phyloP scores from a whole-genome alignment of 306 rosid genomes.

The Quercus robur region DNA sequence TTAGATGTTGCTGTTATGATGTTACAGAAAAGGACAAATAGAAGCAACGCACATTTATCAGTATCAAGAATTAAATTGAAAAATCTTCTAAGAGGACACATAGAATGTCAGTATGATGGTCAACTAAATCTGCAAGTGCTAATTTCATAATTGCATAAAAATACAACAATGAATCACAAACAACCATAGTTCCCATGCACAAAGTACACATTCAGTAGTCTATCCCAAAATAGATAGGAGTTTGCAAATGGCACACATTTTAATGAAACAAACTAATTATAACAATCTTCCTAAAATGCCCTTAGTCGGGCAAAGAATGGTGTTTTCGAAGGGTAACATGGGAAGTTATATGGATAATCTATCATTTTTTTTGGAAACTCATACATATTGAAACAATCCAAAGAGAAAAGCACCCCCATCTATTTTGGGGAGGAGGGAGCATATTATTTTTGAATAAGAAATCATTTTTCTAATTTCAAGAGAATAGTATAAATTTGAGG shows the following conservation, averaged over 20 bases:
- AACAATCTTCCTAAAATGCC: too few species aligned
- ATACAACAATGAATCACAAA: not conserved
- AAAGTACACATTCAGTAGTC: not conserved
- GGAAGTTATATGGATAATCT: too few species aligned
- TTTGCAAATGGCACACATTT: too few species aligned
- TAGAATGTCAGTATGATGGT: not conserved
- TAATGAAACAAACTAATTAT: too few species aligned
- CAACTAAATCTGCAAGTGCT: not conserved
- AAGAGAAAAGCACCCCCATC: too few species aligned
- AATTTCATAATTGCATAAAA: not conserved
- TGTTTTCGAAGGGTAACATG: too few species aligned
- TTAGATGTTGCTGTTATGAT: slow-evolving; percentile 4
- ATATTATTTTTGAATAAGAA: not conserved
- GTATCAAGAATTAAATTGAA: not conserved
- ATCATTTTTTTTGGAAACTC: too few species aligned
- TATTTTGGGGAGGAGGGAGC: too few species aligned
- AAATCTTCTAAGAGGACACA: not conserved
- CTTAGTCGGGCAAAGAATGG: too few species aligned
- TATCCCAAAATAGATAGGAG: too few species aligned
- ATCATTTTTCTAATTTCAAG: not conserved
- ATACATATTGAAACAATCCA: too few species aligned
- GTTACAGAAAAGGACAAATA: not conserved
- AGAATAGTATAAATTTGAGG: not conserved
- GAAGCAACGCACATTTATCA: not conserved
- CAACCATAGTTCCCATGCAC: not conserved